Conservation (phyloP, 108 stramenopile species). For the Pseudonitzschia multiseries region DNA sequence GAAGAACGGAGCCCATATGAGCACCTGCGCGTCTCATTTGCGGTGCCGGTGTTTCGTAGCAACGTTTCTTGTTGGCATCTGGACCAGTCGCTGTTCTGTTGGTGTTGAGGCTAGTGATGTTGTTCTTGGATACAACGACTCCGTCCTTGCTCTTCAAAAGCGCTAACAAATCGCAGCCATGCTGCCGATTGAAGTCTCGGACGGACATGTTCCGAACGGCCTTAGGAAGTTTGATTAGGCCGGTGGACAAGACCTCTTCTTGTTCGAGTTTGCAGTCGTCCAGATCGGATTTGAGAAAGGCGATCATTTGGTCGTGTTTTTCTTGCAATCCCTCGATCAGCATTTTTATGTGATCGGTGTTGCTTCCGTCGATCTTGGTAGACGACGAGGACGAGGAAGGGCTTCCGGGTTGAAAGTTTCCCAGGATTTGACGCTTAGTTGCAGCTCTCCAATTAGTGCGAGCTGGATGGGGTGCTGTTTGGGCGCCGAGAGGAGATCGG, state of each 20-base stretch:
- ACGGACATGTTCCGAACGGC: constrained; percentile 60
- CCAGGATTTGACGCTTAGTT: constrained; percentile 43
- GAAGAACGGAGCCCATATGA: constrained; percentile 19
- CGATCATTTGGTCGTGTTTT: constrained; percentile 31
- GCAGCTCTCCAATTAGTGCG: constrained; percentile 19
- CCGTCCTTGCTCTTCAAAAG: constrained; percentile 46
- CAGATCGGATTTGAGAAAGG: constrained; percentile 27
- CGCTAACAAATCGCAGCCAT: constrained; percentile 59
- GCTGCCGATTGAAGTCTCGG: constrained; percentile 60
- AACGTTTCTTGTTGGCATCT: constrained; percentile 30
- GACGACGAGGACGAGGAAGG: neutral
- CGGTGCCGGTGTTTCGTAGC: constrained; percentile 45
- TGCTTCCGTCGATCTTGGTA: constrained; percentile 31
- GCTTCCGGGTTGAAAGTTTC: constrained; percentile 16
- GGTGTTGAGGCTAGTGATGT: neutral
- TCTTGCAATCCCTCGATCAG: constrained; percentile 39
- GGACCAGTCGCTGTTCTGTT: neutral
- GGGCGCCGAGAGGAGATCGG: constrained; percentile 15
- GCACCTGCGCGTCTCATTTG: constrained; percentile 6
- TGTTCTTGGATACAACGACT: constrained; percentile 14
- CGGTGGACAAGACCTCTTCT: constrained; percentile 30
- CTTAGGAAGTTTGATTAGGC: constrained; percentile 50
- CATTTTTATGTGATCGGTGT: constrained; percentile 34
- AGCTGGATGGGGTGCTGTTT: neutral
- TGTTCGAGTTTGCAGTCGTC: constrained; percentile 36